Evolutionary conservation across 2,329 filamentous ascomycete species (phyloP), one percentile per base, ranked within the genome.

Genomic region (Ramichloridium luteum): DNA sequence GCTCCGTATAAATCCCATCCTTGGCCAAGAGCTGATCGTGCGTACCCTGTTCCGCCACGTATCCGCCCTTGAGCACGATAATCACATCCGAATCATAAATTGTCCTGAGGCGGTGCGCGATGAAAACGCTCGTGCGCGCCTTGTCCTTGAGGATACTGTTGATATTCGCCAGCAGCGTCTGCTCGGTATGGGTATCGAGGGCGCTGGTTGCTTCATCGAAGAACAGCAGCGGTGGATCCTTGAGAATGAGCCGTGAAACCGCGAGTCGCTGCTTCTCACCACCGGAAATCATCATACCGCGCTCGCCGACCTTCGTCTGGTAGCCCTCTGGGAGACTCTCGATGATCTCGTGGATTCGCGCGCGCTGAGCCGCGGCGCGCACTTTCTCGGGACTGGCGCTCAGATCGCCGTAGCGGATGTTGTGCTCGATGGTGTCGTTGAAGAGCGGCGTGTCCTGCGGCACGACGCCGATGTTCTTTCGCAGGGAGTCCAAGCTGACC

Each of bases 361-460:
- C 88, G 32, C 84, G 71, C 49, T 77, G 74, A 2, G 90, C 85
- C 0, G 84, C 90, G 16, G 76, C 76, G 9, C 74, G 55, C 5
- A 98, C 79, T 35, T 77, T 67, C 17, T 84, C 82, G 6, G 70
- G 64, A 0, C 76, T 68, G 0, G 88, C 86, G 28, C 75, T 72
- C 41, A 96, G 71, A 44, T 80, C 73, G 30, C 90, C 90, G 55
- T 98, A 98, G 40, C 76, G 79, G 49, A 98, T 93, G 54, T 98
- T 98, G 56, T 94, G 84, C 52, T 81, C 80, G 36, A 98, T 88
- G 0, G 85, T 90, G 51, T 93, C 85, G 55, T 98, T 98, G 66
- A 98, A 98, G 1, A 98, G 67, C 0, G 90, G 86, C 0, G 90
- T 96, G 47, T 98, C 90, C 55, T 98, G 92, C 0, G 90, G 90